phyloP scores from a whole-genome alignment of 768 basidiomycete species.

The Rhodosporidiobolus odoratus region DNA sequence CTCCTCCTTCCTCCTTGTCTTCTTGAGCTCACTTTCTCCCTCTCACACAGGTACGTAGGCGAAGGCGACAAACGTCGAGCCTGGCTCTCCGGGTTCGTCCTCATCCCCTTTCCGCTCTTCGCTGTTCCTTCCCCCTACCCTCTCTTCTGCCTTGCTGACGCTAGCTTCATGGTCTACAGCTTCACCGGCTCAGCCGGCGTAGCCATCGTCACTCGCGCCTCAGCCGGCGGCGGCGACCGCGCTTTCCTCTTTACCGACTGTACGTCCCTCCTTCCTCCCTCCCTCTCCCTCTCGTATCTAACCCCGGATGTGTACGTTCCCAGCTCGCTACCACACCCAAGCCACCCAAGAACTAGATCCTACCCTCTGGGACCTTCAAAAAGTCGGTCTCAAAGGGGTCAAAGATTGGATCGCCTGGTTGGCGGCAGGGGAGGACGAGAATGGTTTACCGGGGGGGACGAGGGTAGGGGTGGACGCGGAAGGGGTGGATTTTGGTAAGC shows the following conservation, averaged over 20 bases:
- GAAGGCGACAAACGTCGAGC: constrained; percentile 30
- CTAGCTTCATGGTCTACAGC: neutral
- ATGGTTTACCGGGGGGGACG: constrained; percentile 46
- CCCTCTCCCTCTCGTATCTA: neutral
- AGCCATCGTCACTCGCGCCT: constrained; percentile 33
- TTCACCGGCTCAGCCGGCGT: constrained; percentile 42
- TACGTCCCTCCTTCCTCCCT: neutral
- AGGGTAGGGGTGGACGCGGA: constrained; percentile 76
- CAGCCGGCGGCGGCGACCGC: too few species aligned
- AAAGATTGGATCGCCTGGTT: constrained; percentile 78
- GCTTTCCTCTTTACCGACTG: constrained; percentile 42
- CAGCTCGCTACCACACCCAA: constrained; percentile 40
- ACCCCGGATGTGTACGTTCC: neutral
- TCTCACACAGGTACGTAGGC: constrained; percentile 29
- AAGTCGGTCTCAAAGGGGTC: constrained; percentile 56
- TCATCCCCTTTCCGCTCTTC: neutral
- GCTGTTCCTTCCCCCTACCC: neutral
- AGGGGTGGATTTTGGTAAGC: constrained; percentile 54
- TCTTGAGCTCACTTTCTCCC: neutral
- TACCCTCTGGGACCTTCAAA: constrained; percentile 65
- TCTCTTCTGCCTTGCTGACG: neutral
- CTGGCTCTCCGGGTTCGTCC: constrained; percentile 31
- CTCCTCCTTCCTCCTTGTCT: neutral
- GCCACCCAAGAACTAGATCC: constrained; percentile 35
- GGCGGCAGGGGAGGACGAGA: neutral